phyloP scores from a whole-genome alignment of 78 protist species.

The Dictyostelium citrinum region DNA sequence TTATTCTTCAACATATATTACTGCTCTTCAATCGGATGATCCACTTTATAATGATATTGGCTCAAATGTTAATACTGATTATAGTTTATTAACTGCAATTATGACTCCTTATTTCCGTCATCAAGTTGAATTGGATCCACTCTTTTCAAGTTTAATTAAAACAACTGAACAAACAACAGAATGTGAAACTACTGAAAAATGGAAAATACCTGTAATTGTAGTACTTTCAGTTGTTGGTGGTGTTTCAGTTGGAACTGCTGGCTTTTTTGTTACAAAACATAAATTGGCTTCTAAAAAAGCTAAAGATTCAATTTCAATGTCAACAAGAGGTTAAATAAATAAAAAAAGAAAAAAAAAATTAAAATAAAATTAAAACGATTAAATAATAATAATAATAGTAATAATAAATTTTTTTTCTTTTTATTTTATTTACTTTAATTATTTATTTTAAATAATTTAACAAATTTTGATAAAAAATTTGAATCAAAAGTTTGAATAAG shows the following conservation, averaged over 20 bases:
- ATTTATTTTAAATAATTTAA: too few relatives aligned
- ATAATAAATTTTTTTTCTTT: too few relatives aligned
- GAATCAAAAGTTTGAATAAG: not conserved
- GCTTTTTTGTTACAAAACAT: not conserved
- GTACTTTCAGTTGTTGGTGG: conserved; percentile 16
- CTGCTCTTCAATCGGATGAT: not conserved
- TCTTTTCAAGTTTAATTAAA: not conserved
- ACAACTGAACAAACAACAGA: not conserved
- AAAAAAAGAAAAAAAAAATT: too few relatives aligned
- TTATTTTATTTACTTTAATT: too few relatives aligned
- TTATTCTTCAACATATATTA: not conserved
- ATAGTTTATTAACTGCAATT: not conserved
- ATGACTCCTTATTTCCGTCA: not conserved
- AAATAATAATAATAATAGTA: too few relatives aligned
- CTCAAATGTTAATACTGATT: not conserved
- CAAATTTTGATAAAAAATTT: not conserved
- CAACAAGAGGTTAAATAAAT: not conserved
- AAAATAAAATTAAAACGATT: too few relatives aligned
- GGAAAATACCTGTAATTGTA: conserved; percentile 48
- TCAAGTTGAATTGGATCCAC: not conserved
- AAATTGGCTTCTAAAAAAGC: not conserved
- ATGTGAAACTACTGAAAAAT: not conserved
- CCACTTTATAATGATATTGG: not conserved
- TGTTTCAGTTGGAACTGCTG: not conserved
- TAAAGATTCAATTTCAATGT: not conserved